Evolutionary conservation across 768 basidiomycete species (phyloP).

Genomic region (Sarcodon sp.): DNA sequence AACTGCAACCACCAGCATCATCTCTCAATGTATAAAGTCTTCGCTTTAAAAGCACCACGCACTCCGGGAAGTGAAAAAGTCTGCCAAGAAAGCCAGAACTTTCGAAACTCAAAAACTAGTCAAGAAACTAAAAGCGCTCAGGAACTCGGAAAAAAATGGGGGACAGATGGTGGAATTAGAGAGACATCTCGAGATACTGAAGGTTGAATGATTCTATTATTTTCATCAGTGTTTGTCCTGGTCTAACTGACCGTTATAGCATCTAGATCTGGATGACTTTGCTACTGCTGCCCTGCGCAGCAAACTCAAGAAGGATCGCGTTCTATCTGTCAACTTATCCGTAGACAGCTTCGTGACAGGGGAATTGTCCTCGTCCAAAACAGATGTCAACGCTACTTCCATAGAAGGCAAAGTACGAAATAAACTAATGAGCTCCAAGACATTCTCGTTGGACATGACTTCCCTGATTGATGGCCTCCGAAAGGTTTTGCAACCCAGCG

Average conservation of each 20-base stretch:
- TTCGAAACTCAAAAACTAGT: background rate
- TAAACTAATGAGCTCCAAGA: conserved; percentile 66
- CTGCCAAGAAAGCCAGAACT: background rate
- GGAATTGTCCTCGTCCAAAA: conserved; percentile 8
- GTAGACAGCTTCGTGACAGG: conserved; percentile 18
- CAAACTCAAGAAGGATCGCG: conserved; percentile 64
- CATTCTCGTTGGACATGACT: conserved; percentile 47
- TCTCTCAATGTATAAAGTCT: background rate
- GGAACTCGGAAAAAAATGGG: background rate
- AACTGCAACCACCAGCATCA: background rate
- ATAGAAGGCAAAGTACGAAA: conserved; percentile 49
- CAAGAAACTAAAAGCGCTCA: background rate
- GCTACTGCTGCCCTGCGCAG: conserved; percentile 54
- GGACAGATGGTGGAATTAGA: conserved; percentile 19
- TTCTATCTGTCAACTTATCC: conserved; percentile 38
- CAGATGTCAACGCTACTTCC: conserved; percentile 22
- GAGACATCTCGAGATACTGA: conserved; percentile 36
- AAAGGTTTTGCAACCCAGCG: conserved; percentile 23
- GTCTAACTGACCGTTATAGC: conserved; percentile 22
- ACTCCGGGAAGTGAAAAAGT: background rate
- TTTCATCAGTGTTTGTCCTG: background rate
- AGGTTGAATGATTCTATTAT: conserved; percentile 37
- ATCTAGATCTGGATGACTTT: conserved; percentile 41
- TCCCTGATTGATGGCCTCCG: conserved; percentile 37
- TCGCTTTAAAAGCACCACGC: background rate